Base-by-base conservation (phyloP, 257 asterid genomes). In the Leptodermis oblonga region DNA sequence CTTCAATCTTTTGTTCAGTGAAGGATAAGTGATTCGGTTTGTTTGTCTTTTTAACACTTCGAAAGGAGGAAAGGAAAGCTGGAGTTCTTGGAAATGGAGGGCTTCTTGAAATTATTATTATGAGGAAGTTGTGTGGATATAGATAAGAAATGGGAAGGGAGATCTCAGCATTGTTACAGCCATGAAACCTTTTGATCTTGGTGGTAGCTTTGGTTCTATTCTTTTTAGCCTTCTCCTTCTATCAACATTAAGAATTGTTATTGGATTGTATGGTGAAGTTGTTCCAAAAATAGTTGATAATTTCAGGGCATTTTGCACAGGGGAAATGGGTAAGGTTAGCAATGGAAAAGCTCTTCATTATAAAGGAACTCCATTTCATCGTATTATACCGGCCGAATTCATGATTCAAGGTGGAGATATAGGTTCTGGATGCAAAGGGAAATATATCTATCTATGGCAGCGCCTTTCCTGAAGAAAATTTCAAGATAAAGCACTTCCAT, bases 341-440 rank as follows among this genome's bases (percentile, higher is more conserved):
- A 88, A 84, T 45, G 94, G 97, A 20, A 79, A 79, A 78, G 79
- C 87, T 60, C 83, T 90, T 30, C 96, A 88, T 74, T 93, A 88
- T 73, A 93, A 88, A 77, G 98, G 98, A 73, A 88, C 89, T 49
- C 90, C 92, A 30, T 87, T 93, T 79, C 98, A 90, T 81, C 97
- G 97, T 69, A 82, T 93, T 49, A 93, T 93, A 70, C 96, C n/a
- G n/a, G n/a, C 98, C 33, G 98, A 96, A 65, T 93, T 93, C 85
- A 88, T 93, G 96, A 88, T 90, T 75, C 98, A 93, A 82, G 98
- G 97, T 53, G 98, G 98, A 70, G 98, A 93, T 82, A 86, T 88
- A 26, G 87, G 72, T 54, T 87, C 79, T 11, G 86, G 89, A 88
- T 72, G 97, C 96, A 63, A 87, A 83, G 79, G 96, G 97, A 71